Evolutionary conservation across 2,329 filamentous ascomycete species (phyloP).

Genomic region (Periconia digitata): DNA sequence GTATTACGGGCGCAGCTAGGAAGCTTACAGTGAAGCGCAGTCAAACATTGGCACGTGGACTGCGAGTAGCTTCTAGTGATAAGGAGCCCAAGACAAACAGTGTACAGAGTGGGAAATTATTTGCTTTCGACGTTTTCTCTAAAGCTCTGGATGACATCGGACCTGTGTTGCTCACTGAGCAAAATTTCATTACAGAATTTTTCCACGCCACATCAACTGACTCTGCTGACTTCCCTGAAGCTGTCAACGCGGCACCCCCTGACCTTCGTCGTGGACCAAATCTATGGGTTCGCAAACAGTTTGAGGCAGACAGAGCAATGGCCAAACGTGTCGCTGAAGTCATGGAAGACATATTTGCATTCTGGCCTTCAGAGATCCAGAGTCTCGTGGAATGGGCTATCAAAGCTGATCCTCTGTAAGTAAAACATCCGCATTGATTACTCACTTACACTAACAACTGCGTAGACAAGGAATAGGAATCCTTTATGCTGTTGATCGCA

Average conservation of each 20-base stretch:
- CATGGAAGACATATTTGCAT: slow-evolving; percentile 87
- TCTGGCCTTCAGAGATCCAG: slow-evolving; percentile 77
- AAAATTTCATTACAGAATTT: slow-evolving; percentile 96
- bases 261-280: slow-evolving; percentile 71
- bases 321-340: slow-evolving; percentile 81
- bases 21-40: slow-evolving; percentile 94
- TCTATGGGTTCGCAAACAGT: slow-evolving; percentile 71
- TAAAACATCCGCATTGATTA: slow-evolving; percentile 20
- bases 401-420: slow-evolving; percentile 77
- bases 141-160: slow-evolving; percentile 79
- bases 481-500: slow-evolving; percentile 76
- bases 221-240: slow-evolving; percentile 79
- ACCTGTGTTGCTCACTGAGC: slow-evolving; percentile 84
- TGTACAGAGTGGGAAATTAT: slow-evolving; percentile 64
- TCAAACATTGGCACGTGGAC: slow-evolving; percentile 76
- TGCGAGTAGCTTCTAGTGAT: slow-evolving; percentile 69
- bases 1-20: slow-evolving; percentile 66
- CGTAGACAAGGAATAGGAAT: slow-evolving; percentile 86
- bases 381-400: slow-evolving; percentile 82
- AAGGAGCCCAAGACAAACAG: slow-evolving; percentile 60
- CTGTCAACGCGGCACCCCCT: slow-evolving; percentile 67
- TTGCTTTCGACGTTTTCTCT: slow-evolving; percentile 79
- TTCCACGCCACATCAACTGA: slow-evolving; percentile 91
- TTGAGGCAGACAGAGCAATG: slow-evolving; percentile 85
- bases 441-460: slow-evolving; percentile 18